These are phyloP conservation scores for Massarina eburnea DNA, from an alignment of 2,329 filamentous ascomycete species.

Conservation along the genomic window DNA sequence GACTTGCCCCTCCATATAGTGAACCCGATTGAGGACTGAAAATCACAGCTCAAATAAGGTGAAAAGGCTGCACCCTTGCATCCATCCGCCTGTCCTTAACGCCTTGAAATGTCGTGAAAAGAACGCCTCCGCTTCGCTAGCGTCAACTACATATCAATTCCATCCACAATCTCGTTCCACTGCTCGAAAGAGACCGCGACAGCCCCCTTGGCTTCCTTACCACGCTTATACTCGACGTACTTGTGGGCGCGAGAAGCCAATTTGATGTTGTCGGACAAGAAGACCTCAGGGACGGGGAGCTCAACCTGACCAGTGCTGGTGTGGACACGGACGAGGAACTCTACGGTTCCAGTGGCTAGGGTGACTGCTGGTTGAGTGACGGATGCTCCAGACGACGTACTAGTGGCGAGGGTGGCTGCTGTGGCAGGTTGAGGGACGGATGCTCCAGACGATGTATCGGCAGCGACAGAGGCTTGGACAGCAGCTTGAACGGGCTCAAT, in stretches of 20 bases:
- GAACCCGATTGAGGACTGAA: too few relatives aligned
- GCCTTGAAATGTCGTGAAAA: neutral
- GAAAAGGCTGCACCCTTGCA: too few relatives aligned
- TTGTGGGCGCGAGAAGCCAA: conserved; percentile 6
- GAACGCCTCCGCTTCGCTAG: neutral
- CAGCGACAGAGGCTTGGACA: too few relatives aligned
- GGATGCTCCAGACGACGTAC: too few relatives aligned
- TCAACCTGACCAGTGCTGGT: conserved; percentile 7
- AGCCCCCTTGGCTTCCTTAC: too few relatives aligned
- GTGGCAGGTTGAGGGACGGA: too few relatives aligned
- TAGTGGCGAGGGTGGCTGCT: too few relatives aligned
- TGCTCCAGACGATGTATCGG: too few relatives aligned
- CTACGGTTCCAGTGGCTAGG: neutral
- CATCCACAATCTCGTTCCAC: neutral
- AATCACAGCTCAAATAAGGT: too few relatives aligned
- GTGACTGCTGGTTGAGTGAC: neutral
- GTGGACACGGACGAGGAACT: conserved; percentile 15
- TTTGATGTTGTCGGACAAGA: conserved; percentile 3
- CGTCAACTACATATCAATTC: neutral
- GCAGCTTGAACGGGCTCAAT: too few relatives aligned
- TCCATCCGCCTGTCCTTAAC: neutral
- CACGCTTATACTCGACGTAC: conserved; percentile 15
- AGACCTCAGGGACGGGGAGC: conserved; percentile 6
- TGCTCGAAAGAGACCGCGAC: conserved; percentile 10
- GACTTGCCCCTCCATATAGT: too few relatives aligned